phyloP scores from a whole-genome alignment of 306 rosid species.

The Mimosa pudica region DNA sequence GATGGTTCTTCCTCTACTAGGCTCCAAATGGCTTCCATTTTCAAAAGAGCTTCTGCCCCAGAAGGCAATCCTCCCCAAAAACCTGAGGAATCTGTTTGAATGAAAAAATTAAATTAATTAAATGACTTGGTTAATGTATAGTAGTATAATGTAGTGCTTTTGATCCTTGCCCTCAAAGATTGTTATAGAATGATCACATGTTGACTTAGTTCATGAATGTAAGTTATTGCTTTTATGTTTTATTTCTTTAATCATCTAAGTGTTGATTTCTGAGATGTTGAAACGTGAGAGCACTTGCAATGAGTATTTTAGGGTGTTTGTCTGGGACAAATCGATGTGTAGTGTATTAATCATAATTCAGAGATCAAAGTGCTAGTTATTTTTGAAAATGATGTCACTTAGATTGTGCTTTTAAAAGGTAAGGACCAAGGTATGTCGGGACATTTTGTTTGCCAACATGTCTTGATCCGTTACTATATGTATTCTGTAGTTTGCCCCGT shows the following conservation, averaged over 20 bases:
- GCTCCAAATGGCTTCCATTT: neutral
- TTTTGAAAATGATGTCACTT: neutral
- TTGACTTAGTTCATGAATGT: neutral
- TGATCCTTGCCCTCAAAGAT: neutral
- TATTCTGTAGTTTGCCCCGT: no score
- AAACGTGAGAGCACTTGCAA: neutral
- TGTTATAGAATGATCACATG: neutral
- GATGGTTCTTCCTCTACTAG: neutral
- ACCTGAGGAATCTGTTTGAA: neutral
- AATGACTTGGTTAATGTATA: neutral
- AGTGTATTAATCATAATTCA: no score
- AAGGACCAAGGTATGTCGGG: neutral
- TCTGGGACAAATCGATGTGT: no score
- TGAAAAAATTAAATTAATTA: neutral
- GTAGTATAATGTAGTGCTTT: neutral
- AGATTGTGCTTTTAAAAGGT: neutral
- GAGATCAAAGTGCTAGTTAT: neutral
- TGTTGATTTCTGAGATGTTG: neutral
- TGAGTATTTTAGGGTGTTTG: neutral
- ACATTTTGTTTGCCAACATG: neutral
- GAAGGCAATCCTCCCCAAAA: slow-evolving; percentile 1
- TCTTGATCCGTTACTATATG: no score
- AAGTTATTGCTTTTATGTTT: neutral
- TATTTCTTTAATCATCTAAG: neutral
- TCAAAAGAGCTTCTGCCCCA: neutral